Base-by-base conservation (phyloP, 352 stramenopile species). In the Phytophthora syringae region DNA sequence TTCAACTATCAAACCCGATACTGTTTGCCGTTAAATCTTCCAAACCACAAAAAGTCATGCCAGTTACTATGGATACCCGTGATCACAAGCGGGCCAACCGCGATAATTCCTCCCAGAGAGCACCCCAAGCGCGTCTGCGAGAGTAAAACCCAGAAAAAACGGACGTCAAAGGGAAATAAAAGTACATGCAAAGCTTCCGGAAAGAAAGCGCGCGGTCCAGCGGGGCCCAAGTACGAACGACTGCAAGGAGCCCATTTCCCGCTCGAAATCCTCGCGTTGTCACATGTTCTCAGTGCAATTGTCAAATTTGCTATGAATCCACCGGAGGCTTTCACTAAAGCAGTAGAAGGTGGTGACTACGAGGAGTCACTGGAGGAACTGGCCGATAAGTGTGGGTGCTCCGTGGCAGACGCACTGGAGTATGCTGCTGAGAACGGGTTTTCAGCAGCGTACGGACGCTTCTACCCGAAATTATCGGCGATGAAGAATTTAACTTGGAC, bases 201-300 rank as follows among this genome's bases (percentile, higher is more conserved):
- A 22, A n/a, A 37, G 45, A 20, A 24, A 24, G 25, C 1, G 1
- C 7, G 45, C 15, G 47, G 27, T 9, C 47, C 27, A 27, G 27
- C 42, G 25, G 16, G 9, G 5, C 9, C 40, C 15, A 28, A 43
- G 12, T 54, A 43, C 30, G 30, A 44, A 39, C 13, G 56, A 67
- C 45, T 70, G 40, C 39, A 74, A 70, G 36, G 64, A 45, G 28
- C 18, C 18, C n/a, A 44, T 37, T 52, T 74, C 55, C 53, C 64
- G 25, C 43, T 69, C 59, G 15, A 57, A 61, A 43, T 74, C 54
- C 50, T 66, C 30, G 48, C 48, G n/a, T 30, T 54, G 48, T 30
- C 28, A 7, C 48, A 54, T 15, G 28, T 54, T 30, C 27, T 54
- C 18, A n/a, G 43, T 30, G 7, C 18, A 21, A 54, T 43, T 43